Evolutionary conservation across 1,284 basidiomycete genomes (phyloP).

Genomic region (Xerocomus amazonicus): DNA sequence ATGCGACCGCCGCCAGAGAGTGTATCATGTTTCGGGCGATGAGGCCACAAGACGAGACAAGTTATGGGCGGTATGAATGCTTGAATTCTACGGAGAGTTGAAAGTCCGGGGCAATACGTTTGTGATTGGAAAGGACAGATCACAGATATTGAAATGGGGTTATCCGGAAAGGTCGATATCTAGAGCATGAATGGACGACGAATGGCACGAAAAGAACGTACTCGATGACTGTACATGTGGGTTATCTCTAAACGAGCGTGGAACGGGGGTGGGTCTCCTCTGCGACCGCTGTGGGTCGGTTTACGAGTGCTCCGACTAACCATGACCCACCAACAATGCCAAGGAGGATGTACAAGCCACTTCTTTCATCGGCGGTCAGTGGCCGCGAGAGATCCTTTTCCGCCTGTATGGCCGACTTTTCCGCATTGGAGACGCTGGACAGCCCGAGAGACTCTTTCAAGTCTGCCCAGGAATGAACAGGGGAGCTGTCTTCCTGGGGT

Average conservation of each 20-base stretch:
- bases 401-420: too few species aligned
- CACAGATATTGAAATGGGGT: too few species aligned
- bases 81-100: not conserved
- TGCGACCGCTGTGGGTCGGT: slow-evolving; percentile 25
- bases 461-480: slow-evolving; percentile 31
- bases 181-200: too few species aligned
- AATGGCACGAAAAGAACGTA: not conserved
- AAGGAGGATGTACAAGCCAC: slow-evolving; percentile 51
- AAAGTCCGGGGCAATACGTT: not conserved
- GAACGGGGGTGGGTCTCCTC: slow-evolving; percentile 7
- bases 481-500: slow-evolving; percentile 11
- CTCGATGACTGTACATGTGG: not conserved
- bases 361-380: slow-evolving; percentile 49
- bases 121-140: not conserved
- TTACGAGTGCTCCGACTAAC: slow-evolving; percentile 43
- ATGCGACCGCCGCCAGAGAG: slow-evolving; percentile 48
- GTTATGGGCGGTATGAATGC: slow-evolving; percentile 6
- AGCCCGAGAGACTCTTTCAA: slow-evolving; percentile 39
- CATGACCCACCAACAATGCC: slow-evolving; percentile 54
- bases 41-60: slow-evolving; percentile 29
- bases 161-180: too few species aligned
- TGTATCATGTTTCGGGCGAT: slow-evolving; percentile 33
- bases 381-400: slow-evolving; percentile 32
- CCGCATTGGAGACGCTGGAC: too few species aligned
- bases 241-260: too few species aligned